These are phyloP conservation scores for Fraxinus ornus DNA, from an alignment of 305 asterid genomes.

Conservation along the genomic window DNA sequence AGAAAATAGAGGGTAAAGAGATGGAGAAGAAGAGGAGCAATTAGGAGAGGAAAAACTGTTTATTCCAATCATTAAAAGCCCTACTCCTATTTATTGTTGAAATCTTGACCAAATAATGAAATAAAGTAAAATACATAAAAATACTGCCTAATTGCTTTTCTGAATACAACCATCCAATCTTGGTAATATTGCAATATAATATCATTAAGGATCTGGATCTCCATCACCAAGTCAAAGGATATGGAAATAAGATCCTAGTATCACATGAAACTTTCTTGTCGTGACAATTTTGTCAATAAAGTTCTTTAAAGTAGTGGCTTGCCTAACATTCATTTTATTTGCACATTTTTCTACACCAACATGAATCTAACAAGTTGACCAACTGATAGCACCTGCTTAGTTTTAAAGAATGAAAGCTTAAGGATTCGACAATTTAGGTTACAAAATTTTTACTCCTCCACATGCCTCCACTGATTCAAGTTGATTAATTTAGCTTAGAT, in stretches of 20 bases:
- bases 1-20: background rate
- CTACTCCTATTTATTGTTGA: background rate
- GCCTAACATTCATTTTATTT: background rate
- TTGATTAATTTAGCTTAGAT: background rate
- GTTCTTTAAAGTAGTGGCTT: background rate
- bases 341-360: background rate
- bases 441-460: background rate
- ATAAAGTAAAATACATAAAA: background rate
- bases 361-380: constrained; percentile 3
- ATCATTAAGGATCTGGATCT: background rate
- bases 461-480: background rate
- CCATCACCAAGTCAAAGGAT: background rate
- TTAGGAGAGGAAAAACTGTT: background rate
- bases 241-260: background rate
- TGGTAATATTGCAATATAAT: background rate
- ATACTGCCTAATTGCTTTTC: background rate
- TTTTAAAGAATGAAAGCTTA: background rate
- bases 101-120: background rate
- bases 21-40: background rate
- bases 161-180: background rate
- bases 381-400: background rate
- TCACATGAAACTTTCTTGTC: background rate
- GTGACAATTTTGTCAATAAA: background rate
- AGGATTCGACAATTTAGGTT: background rate
- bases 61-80: background rate